Evolutionary conservation across 139 green algal genomes (phyloP).

Genomic region (Chlorella sorokiniana): DNA sequence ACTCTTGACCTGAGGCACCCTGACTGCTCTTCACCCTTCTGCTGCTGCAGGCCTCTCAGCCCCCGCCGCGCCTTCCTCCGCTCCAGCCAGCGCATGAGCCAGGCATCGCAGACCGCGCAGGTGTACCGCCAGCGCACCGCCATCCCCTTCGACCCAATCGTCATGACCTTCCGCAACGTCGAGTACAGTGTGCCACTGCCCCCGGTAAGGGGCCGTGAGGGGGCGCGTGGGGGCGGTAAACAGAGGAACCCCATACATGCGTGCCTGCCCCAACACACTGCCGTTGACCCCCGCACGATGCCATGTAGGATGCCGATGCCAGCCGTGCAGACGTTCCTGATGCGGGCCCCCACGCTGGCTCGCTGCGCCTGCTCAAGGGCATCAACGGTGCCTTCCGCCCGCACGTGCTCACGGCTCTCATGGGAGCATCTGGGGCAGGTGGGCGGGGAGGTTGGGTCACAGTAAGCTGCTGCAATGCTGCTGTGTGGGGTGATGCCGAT

Average conservation of each 20-base stretch:
- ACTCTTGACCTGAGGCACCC: not conserved
- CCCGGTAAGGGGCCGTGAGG: not conserved
- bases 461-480: not conserved
- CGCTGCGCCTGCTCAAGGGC: slow-evolving; percentile 33
- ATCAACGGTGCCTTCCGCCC: slow-evolving; percentile 41
- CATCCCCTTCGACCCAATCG: slow-evolving; percentile 10
- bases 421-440: slow-evolving; percentile 53
- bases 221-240: too few relatives aligned
- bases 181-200: slow-evolving; percentile 46
- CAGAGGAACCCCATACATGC: too few relatives aligned
- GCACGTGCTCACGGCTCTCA: slow-evolving; percentile 56
- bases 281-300: not conserved
- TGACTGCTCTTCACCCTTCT: not conserved
- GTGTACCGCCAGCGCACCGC: slow-evolving; percentile 22
- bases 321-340: not conserved
- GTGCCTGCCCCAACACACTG: not conserved
- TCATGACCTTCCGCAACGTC: slow-evolving; percentile 52
- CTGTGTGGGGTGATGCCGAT: not conserved
- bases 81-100: slow-evolving; percentile 27
- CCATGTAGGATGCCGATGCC: slow-evolving; percentile 9
- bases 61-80: slow-evolving; percentile 14
- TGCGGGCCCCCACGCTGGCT: slow-evolving; percentile 9
- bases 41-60: slow-evolving; percentile 1
- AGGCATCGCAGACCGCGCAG: not conserved
- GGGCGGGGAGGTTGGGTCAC: not conserved